Conservation (phyloP, 1,139 yeast species). For the Spathaspora sp. region DNA sequence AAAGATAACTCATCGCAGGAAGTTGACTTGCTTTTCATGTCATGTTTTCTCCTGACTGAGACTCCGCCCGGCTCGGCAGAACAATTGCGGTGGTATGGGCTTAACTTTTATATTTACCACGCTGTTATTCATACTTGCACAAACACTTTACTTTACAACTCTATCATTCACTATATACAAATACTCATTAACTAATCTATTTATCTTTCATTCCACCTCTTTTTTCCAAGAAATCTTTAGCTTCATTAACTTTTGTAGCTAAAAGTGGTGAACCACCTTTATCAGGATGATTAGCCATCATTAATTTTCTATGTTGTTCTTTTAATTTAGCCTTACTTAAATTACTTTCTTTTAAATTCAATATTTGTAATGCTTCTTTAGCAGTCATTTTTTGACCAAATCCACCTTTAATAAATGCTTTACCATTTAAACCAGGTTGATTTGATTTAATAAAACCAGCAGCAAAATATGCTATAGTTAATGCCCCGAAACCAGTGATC, state of each 20-base stretch:
- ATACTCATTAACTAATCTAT: conserved; percentile 14
- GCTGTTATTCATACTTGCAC: not conserved
- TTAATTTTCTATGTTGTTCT: conserved; percentile 82
- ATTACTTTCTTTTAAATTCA: conserved; percentile 78
- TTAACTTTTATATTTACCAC: too few relatives aligned
- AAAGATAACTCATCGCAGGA: too few relatives aligned
- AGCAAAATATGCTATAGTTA: conserved; percentile 61
- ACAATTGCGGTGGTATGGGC: too few relatives aligned
- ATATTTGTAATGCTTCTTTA: conserved; percentile 85
- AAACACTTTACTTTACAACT: not conserved
- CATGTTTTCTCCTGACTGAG: too few relatives aligned
- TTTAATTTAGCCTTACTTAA: conserved; percentile 76
- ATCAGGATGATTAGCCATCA: conserved; percentile 97
- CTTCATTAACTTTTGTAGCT: conserved; percentile 97
- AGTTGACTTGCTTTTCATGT: not conserved
- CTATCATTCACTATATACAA: conserved; percentile 7
- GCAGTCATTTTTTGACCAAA: conserved; percentile 89
- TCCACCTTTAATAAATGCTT: conserved; percentile 79
- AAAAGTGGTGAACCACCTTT: conserved; percentile 94
- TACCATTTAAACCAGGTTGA: conserved; percentile 72
- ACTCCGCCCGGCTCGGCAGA: not conserved
- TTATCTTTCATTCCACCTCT: conserved; percentile 61
- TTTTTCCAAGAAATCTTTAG: conserved; percentile 89
- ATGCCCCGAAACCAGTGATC: conserved; percentile 67
- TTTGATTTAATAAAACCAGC: conserved; percentile 71